Percentiles rank a stretch among this genome's conserved stretches.
These are phyloP conservation scores for Voacanga thouarsii DNA, from an alignment of 257 asterid species.

Conservation along the genomic window DNA sequence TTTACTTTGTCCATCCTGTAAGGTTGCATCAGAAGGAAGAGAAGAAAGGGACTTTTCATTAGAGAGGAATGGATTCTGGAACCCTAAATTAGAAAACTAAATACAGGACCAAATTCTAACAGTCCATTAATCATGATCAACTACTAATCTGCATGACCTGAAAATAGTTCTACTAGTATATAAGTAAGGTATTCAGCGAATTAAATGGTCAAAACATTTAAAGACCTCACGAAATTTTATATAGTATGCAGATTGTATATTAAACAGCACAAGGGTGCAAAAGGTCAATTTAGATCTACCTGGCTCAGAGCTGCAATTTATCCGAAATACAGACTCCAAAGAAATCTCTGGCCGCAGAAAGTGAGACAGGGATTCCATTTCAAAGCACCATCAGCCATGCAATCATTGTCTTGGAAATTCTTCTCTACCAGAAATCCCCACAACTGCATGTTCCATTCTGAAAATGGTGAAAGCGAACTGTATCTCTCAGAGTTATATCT, in stretches of 20 bases:
- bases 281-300: neutral
- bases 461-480: constrained; percentile 77
- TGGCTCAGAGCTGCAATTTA: neutral
- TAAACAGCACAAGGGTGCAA: neutral
- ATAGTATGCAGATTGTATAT: neutral
- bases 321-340: neutral
- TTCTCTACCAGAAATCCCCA: constrained; percentile 68
- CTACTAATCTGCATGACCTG: neutral
- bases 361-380: neutral
- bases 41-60: no score
- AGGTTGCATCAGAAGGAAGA: neutral
- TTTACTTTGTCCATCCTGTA: neutral
- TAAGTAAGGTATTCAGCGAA: neutral
- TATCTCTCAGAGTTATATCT: constrained; percentile 69
- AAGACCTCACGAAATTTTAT: neutral
- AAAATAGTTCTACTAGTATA: neutral
- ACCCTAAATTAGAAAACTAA: neutral
- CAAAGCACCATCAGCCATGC: neutral
- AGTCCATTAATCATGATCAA: neutral
- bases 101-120: neutral
- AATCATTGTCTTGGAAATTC: neutral
- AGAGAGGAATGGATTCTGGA: neutral
- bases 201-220: neutral
- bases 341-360: neutral
- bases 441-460: constrained; percentile 68